Conservation (phyloP, 495 filamentous ascomycete species). For the Chaetomium fimeti region DNA sequence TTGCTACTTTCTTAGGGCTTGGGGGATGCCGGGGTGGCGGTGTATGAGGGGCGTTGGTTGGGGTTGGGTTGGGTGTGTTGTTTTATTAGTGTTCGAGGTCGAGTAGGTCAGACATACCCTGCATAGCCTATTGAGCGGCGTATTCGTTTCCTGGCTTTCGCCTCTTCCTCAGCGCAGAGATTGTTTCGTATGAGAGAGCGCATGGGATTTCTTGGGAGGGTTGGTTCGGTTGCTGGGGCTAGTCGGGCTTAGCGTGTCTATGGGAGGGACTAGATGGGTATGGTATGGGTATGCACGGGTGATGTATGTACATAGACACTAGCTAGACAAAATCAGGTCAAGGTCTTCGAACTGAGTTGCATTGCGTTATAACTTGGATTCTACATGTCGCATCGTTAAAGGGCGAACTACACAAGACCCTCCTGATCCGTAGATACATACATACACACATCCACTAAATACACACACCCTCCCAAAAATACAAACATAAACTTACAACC, state of each 20-base stretch:
- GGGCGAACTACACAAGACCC: too few relatives aligned
- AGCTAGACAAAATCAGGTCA: slow-evolving; percentile 4
- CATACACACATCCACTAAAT: too few relatives aligned
- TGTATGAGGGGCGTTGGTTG: slow-evolving; percentile 1
- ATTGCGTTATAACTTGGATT: neutral
- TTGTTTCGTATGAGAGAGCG: slow-evolving; percentile 18
- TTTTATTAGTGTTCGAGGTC: neutral
- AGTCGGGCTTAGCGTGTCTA: neutral
- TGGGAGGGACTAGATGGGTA: neutral
- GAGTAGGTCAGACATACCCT: slow-evolving; percentile 23
- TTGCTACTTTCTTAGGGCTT: neutral
- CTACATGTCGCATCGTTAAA: neutral
- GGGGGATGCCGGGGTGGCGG: neutral
- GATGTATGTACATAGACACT: neutral
- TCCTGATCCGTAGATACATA: too few relatives aligned
- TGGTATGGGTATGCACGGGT: neutral
- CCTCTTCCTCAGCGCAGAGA: slow-evolving; percentile 15
- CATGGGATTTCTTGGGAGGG: neutral
- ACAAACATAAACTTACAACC: slow-evolving; percentile 21
- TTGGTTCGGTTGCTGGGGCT: too few relatives aligned
- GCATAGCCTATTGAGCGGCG: slow-evolving; percentile 15
- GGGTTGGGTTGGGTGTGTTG: neutral
- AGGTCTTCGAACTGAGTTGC: neutral
- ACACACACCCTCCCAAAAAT: neutral
- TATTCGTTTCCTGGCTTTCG: slow-evolving; percentile 1